Base-by-base conservation (phyloP, 495 filamentous ascomycete species). In the Astrothelium subdiscretum region DNA sequence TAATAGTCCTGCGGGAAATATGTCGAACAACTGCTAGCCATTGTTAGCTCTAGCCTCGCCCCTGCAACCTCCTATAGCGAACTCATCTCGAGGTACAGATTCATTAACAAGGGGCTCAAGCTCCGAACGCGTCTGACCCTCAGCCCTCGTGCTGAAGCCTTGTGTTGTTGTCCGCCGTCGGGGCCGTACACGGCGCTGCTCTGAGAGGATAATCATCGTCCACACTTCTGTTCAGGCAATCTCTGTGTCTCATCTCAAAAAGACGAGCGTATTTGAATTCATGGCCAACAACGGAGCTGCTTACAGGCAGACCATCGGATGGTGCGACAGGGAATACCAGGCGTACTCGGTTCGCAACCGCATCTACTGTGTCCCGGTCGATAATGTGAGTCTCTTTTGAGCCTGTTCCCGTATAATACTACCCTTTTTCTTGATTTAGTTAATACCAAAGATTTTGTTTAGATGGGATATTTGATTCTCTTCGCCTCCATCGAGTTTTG, bases 341-440 rank as follows among this genome's bases (percentile, higher is more conserved):
- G 15, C 48, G 11, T 67, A 65, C 74, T 83, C 89, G 31, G 74
- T 97, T 61, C 83, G 89, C 35, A 80, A 89, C 62, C 77, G 76
- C 38, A 83, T 86, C 65, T 92, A 90, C 67, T 87, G 90, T 66
- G 84, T 85, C 32, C 92, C 92, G 1, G 78, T 94, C 24, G 92
- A 97, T 74, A 87, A 92, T 77, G 92, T 95, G 79, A 72, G 77
- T 70, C 31, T 59, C 59, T 31, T 31, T 26, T 32, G 18, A 52
- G 38, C 26, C 48, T 58, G 22, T n/a, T n/a, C n/a, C n/a, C n/a
- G n/a, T 38, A 13, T 24, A 10, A 42, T 20, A 10, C 4, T 44
- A 18, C 24, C 24, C 26, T 48, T 15, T 8, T 22, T 8, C 27
- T 20, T 42, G 18, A 44, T 18, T 15, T 3, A 35, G 8, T 22